Percentiles rank a stretch among this genome's conserved stretches.
These are phyloP conservation scores for Arachnopeziza araneosa DNA, from an alignment of 2,329 filamentous ascomycete genomes.

Conservation along the genomic window DNA sequence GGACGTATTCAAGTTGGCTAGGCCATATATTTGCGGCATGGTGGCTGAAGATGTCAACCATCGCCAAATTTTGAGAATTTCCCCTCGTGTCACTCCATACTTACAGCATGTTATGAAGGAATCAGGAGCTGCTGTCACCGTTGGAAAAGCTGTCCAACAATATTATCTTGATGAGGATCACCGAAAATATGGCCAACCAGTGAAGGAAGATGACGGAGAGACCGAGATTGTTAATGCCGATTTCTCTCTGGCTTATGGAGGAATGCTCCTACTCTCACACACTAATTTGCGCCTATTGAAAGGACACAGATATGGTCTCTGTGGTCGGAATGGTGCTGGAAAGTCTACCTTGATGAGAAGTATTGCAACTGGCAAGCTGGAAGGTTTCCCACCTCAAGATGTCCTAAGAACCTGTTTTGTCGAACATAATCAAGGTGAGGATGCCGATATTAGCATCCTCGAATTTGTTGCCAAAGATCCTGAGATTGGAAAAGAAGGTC, in stretches of 20 bases:
- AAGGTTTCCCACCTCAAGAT: conserved; percentile 91
- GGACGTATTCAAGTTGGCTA: conserved; percentile 62
- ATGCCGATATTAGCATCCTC: conserved; percentile 91
- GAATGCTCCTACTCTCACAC: conserved; percentile 93
- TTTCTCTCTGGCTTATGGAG: conserved; percentile 95
- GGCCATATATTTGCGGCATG: conserved; percentile 74
- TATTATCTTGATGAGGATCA: conserved; percentile 80
- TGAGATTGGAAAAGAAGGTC: conserved; percentile 71
- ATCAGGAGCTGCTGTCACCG: conserved; percentile 51
- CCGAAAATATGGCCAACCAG: conserved; percentile 77
- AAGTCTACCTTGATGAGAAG: conserved; percentile 99
- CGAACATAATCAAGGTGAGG: conserved; percentile 98
- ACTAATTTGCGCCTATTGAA: conserved; percentile 92
- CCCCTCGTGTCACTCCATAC: conserved; percentile 66
- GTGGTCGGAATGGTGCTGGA: conserved; percentile 92
- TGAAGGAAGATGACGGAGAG: conserved; percentile 87
- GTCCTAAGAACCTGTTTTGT: conserved; percentile 95
- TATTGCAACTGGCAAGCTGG: conserved; percentile 91
- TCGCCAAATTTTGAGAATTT: conserved; percentile 70
- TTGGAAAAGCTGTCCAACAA: conserved; percentile 69
- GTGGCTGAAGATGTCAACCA: conserved; percentile 83
- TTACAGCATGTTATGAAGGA: conserved; percentile 64
- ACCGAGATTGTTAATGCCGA: conserved; percentile 95
- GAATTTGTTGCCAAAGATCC: conserved; percentile 91
- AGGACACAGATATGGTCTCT: conserved; percentile 94